Evolutionary conservation across 768 basidiomycete species (phyloP), one percentile per base, ranked within the genome.

Genomic region (Fibroporia radiculosa): DNA sequence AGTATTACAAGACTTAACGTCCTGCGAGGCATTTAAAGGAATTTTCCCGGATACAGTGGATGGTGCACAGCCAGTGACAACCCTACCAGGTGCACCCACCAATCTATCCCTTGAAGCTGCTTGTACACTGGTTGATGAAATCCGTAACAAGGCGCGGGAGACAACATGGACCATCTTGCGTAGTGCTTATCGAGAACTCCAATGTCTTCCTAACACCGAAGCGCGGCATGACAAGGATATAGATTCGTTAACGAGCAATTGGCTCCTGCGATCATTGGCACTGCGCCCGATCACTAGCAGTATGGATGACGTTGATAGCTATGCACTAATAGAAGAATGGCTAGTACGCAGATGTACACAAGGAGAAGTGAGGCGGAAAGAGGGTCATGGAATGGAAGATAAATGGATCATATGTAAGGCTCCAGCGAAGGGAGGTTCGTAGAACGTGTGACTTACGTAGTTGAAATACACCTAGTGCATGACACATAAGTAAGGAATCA

Each of bases 81-180:
- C 8, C 26, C 11, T 24, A 8, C 6, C 27, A 18, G 23, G 25
- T 16, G 43, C 32, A 12, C 28, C 37, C 14, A 18, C 19, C 35
- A 37, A 50, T 18, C 47, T 74, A 4, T 64, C 66, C 1, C 45
- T 57, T n/a, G 61, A 62, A 37, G 77, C 82, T 7, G 41, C 83
- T 4, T 59, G 56, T 23, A 54, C 53, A 13, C 65, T 80, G 1
- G 55, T 81, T 8, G 68, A 73, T 18, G 61, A 62, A 3, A 56
- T 86, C 27, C 72, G 78, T 13, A 56, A 47, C 2, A 79, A 75
- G 59, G 69, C 69, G 5, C 69, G 79, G 25, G 66, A 68, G 16
- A 73, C 65, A n/a, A 63, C 76, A 2, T 87, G 84, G 84, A 56
- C 39, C 0, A 61, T 83, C 13, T 53, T 87, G 34, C 75, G 82